Evolutionary conservation across 371 early-diverging fungal species (phyloP), one percentile per base, ranked within the genome.

Genomic region (Mortierella sp.): DNA sequence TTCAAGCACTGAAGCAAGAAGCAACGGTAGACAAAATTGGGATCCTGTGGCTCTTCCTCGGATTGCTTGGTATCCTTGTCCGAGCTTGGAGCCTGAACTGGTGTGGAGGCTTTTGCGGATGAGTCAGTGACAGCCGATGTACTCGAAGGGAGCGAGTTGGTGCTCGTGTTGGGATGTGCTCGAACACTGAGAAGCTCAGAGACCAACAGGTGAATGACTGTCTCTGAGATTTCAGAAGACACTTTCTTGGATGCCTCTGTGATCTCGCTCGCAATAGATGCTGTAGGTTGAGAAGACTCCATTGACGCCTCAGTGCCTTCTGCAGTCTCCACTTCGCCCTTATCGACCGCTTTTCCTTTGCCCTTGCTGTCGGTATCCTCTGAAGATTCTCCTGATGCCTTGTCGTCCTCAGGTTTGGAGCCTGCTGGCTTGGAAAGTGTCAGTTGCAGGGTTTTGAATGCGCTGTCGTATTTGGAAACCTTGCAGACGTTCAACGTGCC

Each of bases 1-100:
- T 91, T 85, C 31, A 97, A 80, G 43, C 90, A 87, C 77, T 96
- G 96, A 53, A 98, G 74, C 34, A 97, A 61, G 82, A 93, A 95
- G 51, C 92, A 91, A 21, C 94, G 90, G 57, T 91, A 91, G 6
- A 90, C 60, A 81, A 86, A 78, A 79, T 85, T 34, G 48, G 65
- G 52, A 19, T 67, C 70, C 44, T 70, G 47, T 14, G 45, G 60
- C 37, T 53, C 60, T 4, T 62, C 63, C 19, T 60, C 55, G 1
- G 54, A 39, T 27, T 41, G 28, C 16, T 60, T 29, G 6, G 49
- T 17, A 6, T 76, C 71, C 9, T 78, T 76, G 24, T 67, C 64
- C 5, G 31, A 9, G n/a, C n/a, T n/a, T 17, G 45, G 16, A 19
- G 46, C 10, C 8, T 34, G 43, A 27, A 4, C n/a, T 31, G 41